These are phyloP conservation scores for Pichia paraexigua DNA, from an alignment of 805 yeast genomes.

Conservation along the genomic window DNA sequence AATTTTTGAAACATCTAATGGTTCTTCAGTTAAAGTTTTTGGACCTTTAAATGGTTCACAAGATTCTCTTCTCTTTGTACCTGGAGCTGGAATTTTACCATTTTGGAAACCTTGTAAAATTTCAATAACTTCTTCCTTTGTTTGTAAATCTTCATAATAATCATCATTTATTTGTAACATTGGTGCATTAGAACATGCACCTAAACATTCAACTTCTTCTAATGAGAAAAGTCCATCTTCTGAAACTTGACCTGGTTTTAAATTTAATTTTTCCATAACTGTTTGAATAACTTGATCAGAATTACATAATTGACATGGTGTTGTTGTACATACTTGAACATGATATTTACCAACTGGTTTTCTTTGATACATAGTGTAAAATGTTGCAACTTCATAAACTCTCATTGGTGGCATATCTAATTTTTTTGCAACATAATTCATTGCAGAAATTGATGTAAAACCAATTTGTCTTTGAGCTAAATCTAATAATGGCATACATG, in stretches of 20 bases:
- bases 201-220: constrained; percentile 85
- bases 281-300: constrained; percentile 74
- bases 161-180: constrained; percentile 82
- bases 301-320: constrained; percentile 82
- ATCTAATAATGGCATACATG: constrained; percentile 81
- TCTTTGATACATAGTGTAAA: constrained; percentile 86
- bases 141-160: constrained; percentile 67
- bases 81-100: constrained; percentile 56
- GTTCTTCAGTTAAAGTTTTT: constrained; percentile 55
- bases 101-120: constrained; percentile 54
- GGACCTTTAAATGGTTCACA: constrained; percentile 76
- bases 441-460: constrained; percentile 76
- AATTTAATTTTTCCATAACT: constrained; percentile 47
- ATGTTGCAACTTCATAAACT: constrained; percentile 87
- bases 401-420: constrained; percentile 91
- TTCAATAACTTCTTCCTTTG: constrained; percentile 53
- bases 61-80: constrained; percentile 56
- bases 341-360: constrained; percentile 80
- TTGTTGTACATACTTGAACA: constrained; percentile 81
- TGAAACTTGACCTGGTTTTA: constrained; percentile 74
- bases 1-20: constrained; percentile 59
- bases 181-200: constrained; percentile 89
- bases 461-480: constrained; percentile 85
- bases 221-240: constrained; percentile 67
- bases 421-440: constrained; percentile 82